These are phyloP conservation scores for Isoetes taiwanensis DNA, from an alignment of 75 land plant species.

Conservation along the genomic window DNA sequence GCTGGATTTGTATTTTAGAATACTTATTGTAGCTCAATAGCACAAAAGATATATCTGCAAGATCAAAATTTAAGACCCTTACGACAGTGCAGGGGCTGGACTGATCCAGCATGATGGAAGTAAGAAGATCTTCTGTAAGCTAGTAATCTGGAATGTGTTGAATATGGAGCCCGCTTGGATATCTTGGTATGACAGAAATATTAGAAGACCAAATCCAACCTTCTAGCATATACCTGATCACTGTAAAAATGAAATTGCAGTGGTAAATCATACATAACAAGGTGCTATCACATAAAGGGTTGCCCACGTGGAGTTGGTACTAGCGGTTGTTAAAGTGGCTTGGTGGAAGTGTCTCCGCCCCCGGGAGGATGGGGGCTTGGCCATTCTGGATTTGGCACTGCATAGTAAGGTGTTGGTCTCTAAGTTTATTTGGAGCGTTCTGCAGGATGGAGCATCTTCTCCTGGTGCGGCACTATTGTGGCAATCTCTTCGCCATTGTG, in stretches of 20 bases:
- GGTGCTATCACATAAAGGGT: too few species aligned
- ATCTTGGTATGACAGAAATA: slow-evolving; percentile 28
- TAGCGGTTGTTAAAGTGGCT: too few species aligned
- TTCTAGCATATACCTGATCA: slow-evolving; percentile 30
- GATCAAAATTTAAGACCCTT: slow-evolving; percentile 39
- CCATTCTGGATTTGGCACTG: too few species aligned
- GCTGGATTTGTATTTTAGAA: slow-evolving; percentile 29
- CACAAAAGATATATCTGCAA: slow-evolving; percentile 73
- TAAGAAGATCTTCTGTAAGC: slow-evolving; percentile 81
- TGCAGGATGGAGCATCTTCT: too few species aligned
- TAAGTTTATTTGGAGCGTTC: too few species aligned
- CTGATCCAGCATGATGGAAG: slow-evolving; percentile 15
- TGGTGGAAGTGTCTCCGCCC: too few species aligned
- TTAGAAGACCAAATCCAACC: slow-evolving; percentile 45
- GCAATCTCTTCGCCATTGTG: too few species aligned
- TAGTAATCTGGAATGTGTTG: slow-evolving; percentile 89
- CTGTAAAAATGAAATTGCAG: slow-evolving; percentile 73
- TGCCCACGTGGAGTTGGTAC: too few species aligned
- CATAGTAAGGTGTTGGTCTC: too few species aligned
- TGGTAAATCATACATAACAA: slow-evolving; percentile 85
- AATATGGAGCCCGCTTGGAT: slow-evolving; percentile 79
- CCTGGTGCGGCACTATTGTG: too few species aligned
- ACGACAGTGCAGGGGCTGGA: slow-evolving; percentile 45
- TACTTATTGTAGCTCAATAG: slow-evolving; percentile 82
- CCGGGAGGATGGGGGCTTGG: too few species aligned